Conservation (phyloP, 2,329 filamentous ascomycete genomes). For the Diplocarpon mali region DNA sequence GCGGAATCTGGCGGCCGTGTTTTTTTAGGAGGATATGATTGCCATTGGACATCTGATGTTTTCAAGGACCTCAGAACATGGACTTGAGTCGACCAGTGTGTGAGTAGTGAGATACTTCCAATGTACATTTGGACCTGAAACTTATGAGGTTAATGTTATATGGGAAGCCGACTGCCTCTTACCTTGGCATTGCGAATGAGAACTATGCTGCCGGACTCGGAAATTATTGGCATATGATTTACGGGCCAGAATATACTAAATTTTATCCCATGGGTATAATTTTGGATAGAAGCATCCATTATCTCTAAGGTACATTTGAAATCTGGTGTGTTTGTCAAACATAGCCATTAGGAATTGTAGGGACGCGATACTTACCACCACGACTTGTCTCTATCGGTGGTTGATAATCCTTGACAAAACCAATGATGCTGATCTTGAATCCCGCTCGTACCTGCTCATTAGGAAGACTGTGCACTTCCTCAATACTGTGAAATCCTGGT, state of each 20-base stretch:
- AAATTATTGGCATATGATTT: constrained; percentile 35
- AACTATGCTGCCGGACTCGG: constrained; percentile 50
- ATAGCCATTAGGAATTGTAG: neutral
- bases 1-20: constrained; percentile 7
- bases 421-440: constrained; percentile 45
- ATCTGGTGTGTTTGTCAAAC: constrained; percentile 32
- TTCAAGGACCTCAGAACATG: constrained; percentile 33
- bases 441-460: constrained; percentile 27
- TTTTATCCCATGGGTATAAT: constrained; percentile 30
- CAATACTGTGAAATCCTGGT: constrained; percentile 33
- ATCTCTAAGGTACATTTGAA: constrained; percentile 50
- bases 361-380: constrained; percentile 32
- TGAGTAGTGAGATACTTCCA: constrained; percentile 33
- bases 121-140: constrained; percentile 32
- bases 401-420: constrained; percentile 57
- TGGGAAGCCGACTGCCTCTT: neutral
- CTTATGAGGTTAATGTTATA: neutral
- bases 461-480: constrained; percentile 33
- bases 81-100: constrained; percentile 33
- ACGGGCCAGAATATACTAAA: constrained; percentile 50
- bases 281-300: constrained; percentile 42
- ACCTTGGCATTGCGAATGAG: constrained; percentile 44
- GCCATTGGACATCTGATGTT: constrained; percentile 25
- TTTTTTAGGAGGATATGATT: constrained; percentile 9
- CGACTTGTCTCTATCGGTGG: constrained; percentile 39